Base-by-base conservation (phyloP, 1,139 yeast genomes). In the Taphrina pruni region DNA sequence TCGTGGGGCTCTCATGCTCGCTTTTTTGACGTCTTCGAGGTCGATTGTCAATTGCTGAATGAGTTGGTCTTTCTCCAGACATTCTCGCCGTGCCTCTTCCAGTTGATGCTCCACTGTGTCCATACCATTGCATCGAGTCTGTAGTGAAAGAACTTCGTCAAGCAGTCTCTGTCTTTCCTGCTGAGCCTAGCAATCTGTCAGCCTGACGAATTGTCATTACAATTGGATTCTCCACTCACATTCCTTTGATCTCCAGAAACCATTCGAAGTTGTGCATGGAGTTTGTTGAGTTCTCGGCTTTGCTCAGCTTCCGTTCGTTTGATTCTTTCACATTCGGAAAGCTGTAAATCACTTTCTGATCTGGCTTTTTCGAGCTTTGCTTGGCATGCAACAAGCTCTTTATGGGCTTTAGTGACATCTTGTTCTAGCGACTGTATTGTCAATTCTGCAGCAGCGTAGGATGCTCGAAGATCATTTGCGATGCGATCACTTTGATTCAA, bases 401-500 rank as follows among this genome's bases (percentile, higher is more conserved):
- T 20, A 14, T 62, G 66, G 6, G 58, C 67, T 7, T 36, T 12
- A 8, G 35, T 26, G 7, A 55, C 36, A 14, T 64, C 48, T n/a
- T 32, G 17, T 21, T 64, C 67, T 11, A 64, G 46, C 36, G 17
- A 50, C 2, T 64, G 67, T 20, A 64, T 39, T n/a, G 35, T 48
- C 26, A 45, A 17, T 8, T 64, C 55, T 6, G 61, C 46, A 9
- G 67, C 48, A 4, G 41, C 46, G 21, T 26, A 32, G 3, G 67
- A 46, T 14, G 67, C 26, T 21, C 54, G 50, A 14, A 54, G 46
- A 11, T 64, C 67, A 20, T 7, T 45, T 5, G 43, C 48, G 41
- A 21, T 46, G 8, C 56, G 45, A n/a, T 43, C 35, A 12, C 61
- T 56, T 17, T 21, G 35, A 14, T 20, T 39, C 48, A 64, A 17